Conservation (phyloP, 169 alveolate species). For the Cryptosporidium viatorum region DNA sequence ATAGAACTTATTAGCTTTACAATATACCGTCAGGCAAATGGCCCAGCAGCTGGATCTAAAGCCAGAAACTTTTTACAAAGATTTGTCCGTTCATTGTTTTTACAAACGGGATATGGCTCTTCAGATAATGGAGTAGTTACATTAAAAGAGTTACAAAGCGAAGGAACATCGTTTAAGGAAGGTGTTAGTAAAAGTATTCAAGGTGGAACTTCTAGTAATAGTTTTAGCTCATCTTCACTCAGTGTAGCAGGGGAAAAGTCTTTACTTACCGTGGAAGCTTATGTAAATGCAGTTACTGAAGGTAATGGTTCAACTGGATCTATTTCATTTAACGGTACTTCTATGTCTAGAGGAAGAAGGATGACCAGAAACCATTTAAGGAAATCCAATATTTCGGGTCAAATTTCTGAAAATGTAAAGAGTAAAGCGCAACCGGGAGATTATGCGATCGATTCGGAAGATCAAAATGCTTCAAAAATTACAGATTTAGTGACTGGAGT, state of each 20-base stretch:
- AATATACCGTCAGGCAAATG: conserved; percentile 70
- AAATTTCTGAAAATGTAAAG: conserved; percentile 19
- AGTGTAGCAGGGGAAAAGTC: conserved; percentile 36
- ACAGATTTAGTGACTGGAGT: not conserved
- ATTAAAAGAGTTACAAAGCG: conserved; percentile 42
- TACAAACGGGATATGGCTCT: conserved; percentile 20
- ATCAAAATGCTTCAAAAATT: conserved; percentile 31
- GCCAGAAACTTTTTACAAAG: conserved; percentile 72
- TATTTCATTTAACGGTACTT: conserved; percentile 14
- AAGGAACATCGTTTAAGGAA: conserved; percentile 48
- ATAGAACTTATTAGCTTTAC: conserved; percentile 71
- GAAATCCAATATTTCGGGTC: conserved; percentile 20
- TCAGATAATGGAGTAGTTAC: conserved; percentile 46
- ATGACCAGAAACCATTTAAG: conserved; percentile 65
- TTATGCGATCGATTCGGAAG: conserved; percentile 41
- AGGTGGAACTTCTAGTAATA: not conserved
- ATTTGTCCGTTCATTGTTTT: conserved; percentile 44
- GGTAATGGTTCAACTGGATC: conserved; percentile 9
- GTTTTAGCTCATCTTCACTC: not conserved
- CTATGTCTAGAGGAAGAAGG: conserved; percentile 70
- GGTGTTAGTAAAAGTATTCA: conserved; percentile 16
- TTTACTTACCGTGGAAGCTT: conserved; percentile 60
- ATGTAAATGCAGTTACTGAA: conserved; percentile 71
- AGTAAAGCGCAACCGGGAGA: conserved; percentile 15
- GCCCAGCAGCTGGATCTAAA: conserved; percentile 72